Conservation (phyloP, 2,329 filamentous ascomycete genomes). For the Stemphylium beticola region DNA sequence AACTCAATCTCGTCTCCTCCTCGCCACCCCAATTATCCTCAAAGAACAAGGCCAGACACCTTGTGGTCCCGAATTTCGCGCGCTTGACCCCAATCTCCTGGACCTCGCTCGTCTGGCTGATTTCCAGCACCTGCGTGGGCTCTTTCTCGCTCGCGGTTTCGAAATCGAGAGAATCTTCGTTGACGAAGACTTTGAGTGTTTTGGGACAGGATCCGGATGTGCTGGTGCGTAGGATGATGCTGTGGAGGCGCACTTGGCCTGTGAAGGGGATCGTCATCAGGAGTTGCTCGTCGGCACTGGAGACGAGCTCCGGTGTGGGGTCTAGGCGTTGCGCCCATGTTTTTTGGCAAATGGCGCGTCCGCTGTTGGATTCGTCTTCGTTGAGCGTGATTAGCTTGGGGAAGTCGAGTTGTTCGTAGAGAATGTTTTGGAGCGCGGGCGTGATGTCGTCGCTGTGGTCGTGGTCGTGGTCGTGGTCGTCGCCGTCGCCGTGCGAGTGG, state of each 20-base stretch:
- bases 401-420: slow-evolving; percentile 93
- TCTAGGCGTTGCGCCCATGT: slow-evolving; percentile 84
- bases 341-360: slow-evolving; percentile 81
- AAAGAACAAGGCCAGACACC: slow-evolving; percentile 83
- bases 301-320: slow-evolving; percentile 75
- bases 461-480: slow-evolving; percentile 69
- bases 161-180: slow-evolving; percentile 85
- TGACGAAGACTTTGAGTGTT: slow-evolving; percentile 86
- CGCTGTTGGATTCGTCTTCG: slow-evolving; percentile 72
- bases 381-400: slow-evolving; percentile 84
- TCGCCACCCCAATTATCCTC: slow-evolving; percentile 91
- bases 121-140: slow-evolving; percentile 76
- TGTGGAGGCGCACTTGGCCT: slow-evolving; percentile 90
- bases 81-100: slow-evolving; percentile 88
- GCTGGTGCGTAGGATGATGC: slow-evolving; percentile 83
- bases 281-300: slow-evolving; percentile 91
- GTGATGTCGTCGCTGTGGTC: slow-evolving; percentile 93
- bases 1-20: slow-evolving; percentile 78
- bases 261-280: slow-evolving; percentile 93
- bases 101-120: slow-evolving; percentile 79
- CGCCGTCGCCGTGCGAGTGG: slow-evolving; percentile 49
- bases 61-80: slow-evolving; percentile 87
- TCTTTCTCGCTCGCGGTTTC: slow-evolving; percentile 70
- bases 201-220: slow-evolving; percentile 72
- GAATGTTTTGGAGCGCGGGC: slow-evolving; percentile 85